Base-by-base conservation (phyloP, 2,329 filamentous ascomycete species). In the Macrophomina phaseolina region DNA sequence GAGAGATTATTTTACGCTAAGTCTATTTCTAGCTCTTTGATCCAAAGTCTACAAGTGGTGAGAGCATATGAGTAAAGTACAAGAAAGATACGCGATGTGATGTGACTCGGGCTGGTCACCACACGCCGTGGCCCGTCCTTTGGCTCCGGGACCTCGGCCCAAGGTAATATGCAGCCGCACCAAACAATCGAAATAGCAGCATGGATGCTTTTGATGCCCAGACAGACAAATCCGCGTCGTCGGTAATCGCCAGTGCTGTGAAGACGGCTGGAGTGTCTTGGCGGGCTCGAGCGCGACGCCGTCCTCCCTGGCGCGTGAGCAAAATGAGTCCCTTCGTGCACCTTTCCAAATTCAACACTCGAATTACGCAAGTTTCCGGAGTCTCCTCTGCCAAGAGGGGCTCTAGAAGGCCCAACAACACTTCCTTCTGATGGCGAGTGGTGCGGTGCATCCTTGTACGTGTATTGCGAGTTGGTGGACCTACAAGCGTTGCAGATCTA, bases 251-350 rank as follows among this genome's bases (percentile, higher is more conserved):
- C 58, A 49, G 38, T 51, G 58, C 58, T 8, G 45, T 23, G 18
- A 40, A 34, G n/a, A 45, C 36, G 55, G 55, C 42, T 61, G 40
- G 42, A 30, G 56, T 28, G 40, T n/a, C 42, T 46, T 18, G 40
- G 7, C 8, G 7, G 58, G 45, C 58, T 49, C 45, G 32, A 51
- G 58, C 58, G 42, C 11, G 11, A n/a, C 58, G 58, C 42, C 58
- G 40, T 62, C 32, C 32, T 12, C 30, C 5, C 46, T 49, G 58
- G 42, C 38, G 32, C 42, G 58, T 36, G 42, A 60, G 40, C 36
- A 49, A 48, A 45, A 55, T 6, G 38, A 34, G 42, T 49, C 8
- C n/a, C 23, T 45, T 34, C n/a, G 6, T n/a, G n/a, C 32, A 28
- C 9, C 32, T 36, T 32, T 28, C n/a, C 9, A 5, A n/a, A 38